Percentiles rank a stretch among this genome's conserved stretches.
Conservation (phyloP, 2,329 filamentous ascomycete genomes). For the Pseudopyricularia javanii region DNA sequence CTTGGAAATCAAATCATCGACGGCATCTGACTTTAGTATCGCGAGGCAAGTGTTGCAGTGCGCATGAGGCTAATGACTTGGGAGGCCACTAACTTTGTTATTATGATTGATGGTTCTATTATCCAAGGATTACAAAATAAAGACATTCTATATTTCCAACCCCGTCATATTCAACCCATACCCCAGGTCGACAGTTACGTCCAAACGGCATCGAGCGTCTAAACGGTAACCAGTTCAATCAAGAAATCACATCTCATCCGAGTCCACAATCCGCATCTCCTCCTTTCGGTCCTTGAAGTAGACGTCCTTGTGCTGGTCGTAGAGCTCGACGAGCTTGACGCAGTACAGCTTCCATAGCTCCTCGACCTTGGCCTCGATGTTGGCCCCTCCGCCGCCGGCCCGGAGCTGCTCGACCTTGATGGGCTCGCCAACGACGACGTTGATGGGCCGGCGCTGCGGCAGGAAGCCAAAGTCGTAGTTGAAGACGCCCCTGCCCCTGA, state of each 20-base stretch:
- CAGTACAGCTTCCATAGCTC: constrained; percentile 70
- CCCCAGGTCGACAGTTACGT: neutral
- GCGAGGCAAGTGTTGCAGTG: too few species aligned
- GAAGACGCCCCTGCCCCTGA: constrained; percentile 85
- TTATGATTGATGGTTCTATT: too few species aligned
- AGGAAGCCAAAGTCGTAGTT: constrained; percentile 96
- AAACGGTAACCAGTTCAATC: too few species aligned
- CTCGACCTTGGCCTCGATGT: constrained; percentile 66
- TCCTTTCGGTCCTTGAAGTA: constrained; percentile 51
- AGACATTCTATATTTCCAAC: too few species aligned
- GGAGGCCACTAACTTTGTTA: too few species aligned
- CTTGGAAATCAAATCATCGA: too few species aligned
- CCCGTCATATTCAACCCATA: too few species aligned
- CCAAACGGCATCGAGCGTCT: too few species aligned
- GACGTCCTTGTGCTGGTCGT: constrained; percentile 66
- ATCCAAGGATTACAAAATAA: too few species aligned
- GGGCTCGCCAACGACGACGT: constrained; percentile 78
- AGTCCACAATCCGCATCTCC: constrained; percentile 46
- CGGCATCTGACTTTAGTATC: too few species aligned
- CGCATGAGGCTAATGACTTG: too few species aligned
- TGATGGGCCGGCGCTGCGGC: constrained; percentile 80
- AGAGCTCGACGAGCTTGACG: constrained; percentile 58
- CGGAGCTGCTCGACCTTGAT: constrained; percentile 52
- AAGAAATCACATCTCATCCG: neutral
- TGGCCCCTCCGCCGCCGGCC: constrained; percentile 32